Percentiles rank a stretch among this genome's conserved stretches.
phyloP scores from a whole-genome alignment of 345 rosid genomes.

The Mallotus nudiflorus region DNA sequence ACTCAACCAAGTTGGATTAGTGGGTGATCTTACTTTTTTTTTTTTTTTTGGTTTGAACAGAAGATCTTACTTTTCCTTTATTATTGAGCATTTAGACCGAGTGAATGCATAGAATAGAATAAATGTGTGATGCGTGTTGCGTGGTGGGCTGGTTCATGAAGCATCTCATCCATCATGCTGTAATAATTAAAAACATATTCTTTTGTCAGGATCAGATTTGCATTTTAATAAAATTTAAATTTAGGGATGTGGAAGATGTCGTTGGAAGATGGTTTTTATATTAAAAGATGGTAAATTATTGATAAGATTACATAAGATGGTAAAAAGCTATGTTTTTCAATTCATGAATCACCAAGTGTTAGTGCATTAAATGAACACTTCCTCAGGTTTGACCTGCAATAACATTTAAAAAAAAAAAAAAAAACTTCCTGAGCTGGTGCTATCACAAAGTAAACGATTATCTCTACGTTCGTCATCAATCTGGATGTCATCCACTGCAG shows the following conservation, averaged over 20 bases:
- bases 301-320: neutral
- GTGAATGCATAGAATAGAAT: constrained; percentile 4
- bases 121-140: neutral
- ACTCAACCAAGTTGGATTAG: constrained; percentile 19
- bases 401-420: neutral
- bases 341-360: constrained; percentile 1
- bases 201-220: constrained; percentile 19
- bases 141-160: neutral
- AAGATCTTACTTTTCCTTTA: neutral
- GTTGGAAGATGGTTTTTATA: neutral
- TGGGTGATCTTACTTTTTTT: neutral
- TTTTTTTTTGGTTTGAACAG: too few species aligned
- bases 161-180: neutral
- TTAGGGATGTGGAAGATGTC: neutral
- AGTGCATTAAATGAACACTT: constrained; percentile 3
- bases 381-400: constrained; percentile 17
- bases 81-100: constrained; percentile 15
- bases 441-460: constrained; percentile 21
- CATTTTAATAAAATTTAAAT: too few species aligned
- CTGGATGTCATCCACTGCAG: constrained; percentile 18
- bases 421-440: constrained; percentile 21
- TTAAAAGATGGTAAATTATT: constrained; percentile 8
- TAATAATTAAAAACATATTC: neutral
- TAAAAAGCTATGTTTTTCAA: neutral
- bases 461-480: constrained; percentile 21